These are phyloP conservation scores for Colletotrichum magnum DNA, from an alignment of 2,329 filamentous ascomycete species.

Conservation along the genomic window DNA sequence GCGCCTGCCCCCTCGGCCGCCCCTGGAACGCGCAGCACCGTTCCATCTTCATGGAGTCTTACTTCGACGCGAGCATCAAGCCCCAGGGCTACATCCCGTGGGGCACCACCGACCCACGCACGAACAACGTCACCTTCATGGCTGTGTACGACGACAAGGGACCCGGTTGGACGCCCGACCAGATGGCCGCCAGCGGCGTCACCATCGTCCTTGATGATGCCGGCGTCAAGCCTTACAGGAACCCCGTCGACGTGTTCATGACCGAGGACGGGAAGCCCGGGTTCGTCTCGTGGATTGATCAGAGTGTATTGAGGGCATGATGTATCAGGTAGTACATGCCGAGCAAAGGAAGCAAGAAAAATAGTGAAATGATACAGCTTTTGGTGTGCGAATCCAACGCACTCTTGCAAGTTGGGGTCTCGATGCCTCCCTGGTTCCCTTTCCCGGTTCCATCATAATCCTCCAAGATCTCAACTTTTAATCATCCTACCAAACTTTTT, in stretches of 20 bases:
- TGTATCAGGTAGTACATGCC: background rate
- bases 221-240: constrained; percentile 46
- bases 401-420: too few species aligned
- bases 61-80: constrained; percentile 67
- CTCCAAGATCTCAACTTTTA: background rate
- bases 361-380: background rate
- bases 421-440: background rate
- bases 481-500: too few species aligned
- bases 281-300: constrained; percentile 38
- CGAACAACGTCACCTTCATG: constrained; percentile 66
- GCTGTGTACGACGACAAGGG: constrained; percentile 68
- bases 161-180: constrained; percentile 67
- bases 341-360: constrained; percentile 1
- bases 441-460: background rate
- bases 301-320: constrained; percentile 36
- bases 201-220: constrained; percentile 60
- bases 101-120: constrained; percentile 55
- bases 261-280: constrained; percentile 28
- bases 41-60: constrained; percentile 69
- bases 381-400: background rate
- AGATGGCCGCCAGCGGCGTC: constrained; percentile 54
- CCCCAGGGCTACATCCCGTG: constrained; percentile 70
- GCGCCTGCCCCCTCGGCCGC: constrained; percentile 70
- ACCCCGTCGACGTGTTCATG: constrained; percentile 37
- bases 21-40: constrained; percentile 73